Percentiles rank a stretch among this genome's conserved stretches.
phyloP scores from a whole-genome alignment of 2,329 filamentous ascomycete genomes.

The Neopestalotiopsis sp. region DNA sequence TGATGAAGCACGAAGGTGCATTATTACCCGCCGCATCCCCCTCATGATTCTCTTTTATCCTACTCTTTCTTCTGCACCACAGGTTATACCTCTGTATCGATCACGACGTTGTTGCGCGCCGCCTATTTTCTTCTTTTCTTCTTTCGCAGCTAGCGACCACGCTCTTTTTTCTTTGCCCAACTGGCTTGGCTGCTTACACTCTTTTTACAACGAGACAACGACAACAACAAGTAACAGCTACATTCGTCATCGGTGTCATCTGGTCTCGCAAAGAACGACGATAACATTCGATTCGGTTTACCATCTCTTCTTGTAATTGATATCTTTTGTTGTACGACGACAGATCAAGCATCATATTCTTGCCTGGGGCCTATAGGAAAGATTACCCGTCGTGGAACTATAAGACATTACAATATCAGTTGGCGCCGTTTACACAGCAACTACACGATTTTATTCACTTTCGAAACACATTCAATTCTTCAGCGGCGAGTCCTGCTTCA shows the following conservation, averaged over 20 bases:
- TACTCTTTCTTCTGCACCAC: conserved; percentile 42
- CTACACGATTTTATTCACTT: conserved; percentile 17
- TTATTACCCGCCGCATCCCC: conserved; percentile 38
- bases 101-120: conserved; percentile 39
- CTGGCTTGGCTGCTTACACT: conserved; percentile 64
- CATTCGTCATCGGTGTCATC: conserved; percentile 41
- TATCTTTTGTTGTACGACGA: neutral
- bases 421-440: conserved; percentile 19
- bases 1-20: conserved; percentile 30
- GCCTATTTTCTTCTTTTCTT: conserved; percentile 41
- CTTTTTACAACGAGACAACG: conserved; percentile 41
- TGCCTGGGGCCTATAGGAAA: neutral
- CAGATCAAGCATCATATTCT: neutral
- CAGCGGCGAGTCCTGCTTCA: conserved; percentile 49
- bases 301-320: conserved; percentile 30
- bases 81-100: conserved; percentile 32
- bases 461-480: conserved; percentile 45
- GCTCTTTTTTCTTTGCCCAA: conserved; percentile 51
- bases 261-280: conserved; percentile 32
- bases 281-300: conserved; percentile 33
- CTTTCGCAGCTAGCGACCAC: conserved; percentile 47
- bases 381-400: conserved; percentile 10
- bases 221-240: conserved; percentile 30
- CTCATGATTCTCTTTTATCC: conserved; percentile 41
- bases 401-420: conserved; percentile 23